Evolutionary conservation across 495 filamentous ascomycete species (phyloP), one percentile per base, ranked within the genome.

Genomic region (Collariella sp.): DNA sequence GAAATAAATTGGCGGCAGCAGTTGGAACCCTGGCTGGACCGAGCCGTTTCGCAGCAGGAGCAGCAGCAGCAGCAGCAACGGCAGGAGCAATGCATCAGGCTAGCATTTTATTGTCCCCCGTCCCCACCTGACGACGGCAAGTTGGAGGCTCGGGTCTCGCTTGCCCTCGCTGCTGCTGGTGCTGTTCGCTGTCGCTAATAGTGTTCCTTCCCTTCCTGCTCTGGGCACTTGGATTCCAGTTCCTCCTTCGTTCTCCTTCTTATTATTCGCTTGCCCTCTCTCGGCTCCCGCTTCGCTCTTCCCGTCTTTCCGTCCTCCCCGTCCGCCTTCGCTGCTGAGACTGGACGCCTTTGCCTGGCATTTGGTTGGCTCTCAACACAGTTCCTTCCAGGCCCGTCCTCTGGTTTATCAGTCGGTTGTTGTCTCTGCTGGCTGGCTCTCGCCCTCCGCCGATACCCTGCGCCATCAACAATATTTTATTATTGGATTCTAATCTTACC

Each of bases 221-320:
- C 36, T 48, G 46, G 33, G 18, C 19, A 19, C 46, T 7, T 13
- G n/a, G 35, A n/a, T 31, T 24, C 9, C n/a, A n/a, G n/a, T n/a
- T n/a, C n/a, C n/a, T n/a, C n/a, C n/a, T n/a, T n/a, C n/a, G n/a
- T n/a, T 38, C 39, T 15, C 18, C 19, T 39, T 18, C 29, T 43
- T 43, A 46, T 29, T 42, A 42, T 18, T 24, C 9, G 16, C 18
- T 36, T 36, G 44, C 44, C 52, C 24, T 43, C 35, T n/a, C 53
- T 29, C 38, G 26, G 35, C 45, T 42, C 36, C 24, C 22, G 18
- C 39, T 16, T 26, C 41, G 19, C 29, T 26, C 54, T 49, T 51
- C 55, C 53, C 57, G 58, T 39, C 35, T 44, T 56, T 46, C 29
- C 56, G 22, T 41, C 23, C 54, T 45, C 42, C 52, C 52, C 31